Evolutionary conservation across 495 filamentous ascomycete genomes (phyloP), one percentile per base, ranked within the genome.

Genomic region (Neurospora sp.): DNA sequence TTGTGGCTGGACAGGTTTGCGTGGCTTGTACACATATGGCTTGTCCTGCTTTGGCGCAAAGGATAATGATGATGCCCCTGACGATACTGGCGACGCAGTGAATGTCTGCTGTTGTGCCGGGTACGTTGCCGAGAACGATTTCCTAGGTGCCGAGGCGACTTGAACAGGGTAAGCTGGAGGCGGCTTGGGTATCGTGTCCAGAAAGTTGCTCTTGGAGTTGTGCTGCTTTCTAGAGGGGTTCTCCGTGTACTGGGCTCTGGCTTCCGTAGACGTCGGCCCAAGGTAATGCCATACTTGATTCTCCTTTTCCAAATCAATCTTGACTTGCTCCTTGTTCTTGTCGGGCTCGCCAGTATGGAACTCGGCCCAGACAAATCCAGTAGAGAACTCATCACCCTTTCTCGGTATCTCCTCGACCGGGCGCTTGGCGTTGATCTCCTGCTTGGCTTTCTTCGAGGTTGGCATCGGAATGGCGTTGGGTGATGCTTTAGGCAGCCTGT

Each of bases 251-350:
- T 97, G 92, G 61, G 93, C 91, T 82, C 91, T 94, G 77, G 94
- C 91, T 79, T 99, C 96, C 22, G 96, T 98, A 66, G 95, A 98
- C 69, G 85, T 88, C 77, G 89, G 87, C 20, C 92, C 93, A 75
- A 99, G 86, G 81, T 98, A 99, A 82, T 92, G 89, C 95, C 94
- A 99, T 71, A 97, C 81, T 76, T 92, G 89, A 72, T 94, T 88
- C 11, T 88, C 84, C 79, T 90, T 89, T 74, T 81, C 78, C 22
- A 97, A 77, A 76, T 95, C 88, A 69, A 96, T 84, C 82, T 82
- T 91, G 85, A 71, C 84, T 79, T 78, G 86, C 39, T 74, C 75
- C 41, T 18, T 69, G 70, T 76, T 85, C 40, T 80, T 77, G 85
- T 86, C n/a, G 74, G 77, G 39, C 76, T 82, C 84, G 78, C 87